Conservation (phyloP, 345 rosid species). For the Firmiana major region DNA sequence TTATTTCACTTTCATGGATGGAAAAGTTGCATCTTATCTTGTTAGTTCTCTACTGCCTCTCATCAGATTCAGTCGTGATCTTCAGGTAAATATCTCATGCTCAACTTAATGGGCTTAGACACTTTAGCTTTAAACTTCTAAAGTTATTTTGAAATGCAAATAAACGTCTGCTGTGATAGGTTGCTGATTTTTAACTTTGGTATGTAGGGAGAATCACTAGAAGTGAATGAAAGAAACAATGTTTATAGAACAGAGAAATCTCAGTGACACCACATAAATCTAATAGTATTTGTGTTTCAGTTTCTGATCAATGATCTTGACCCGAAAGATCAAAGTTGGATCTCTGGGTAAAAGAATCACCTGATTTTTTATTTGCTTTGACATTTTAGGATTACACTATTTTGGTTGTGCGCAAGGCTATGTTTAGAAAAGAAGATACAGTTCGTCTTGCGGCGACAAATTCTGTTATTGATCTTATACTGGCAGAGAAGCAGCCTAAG, state of each 20-base stretch:
- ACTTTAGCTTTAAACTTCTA: not conserved
- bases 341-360: not conserved
- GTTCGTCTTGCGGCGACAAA: constrained; percentile 70
- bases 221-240: not conserved
- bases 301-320: constrained; percentile 1
- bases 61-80: constrained; percentile 58
- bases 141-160: not conserved
- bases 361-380: not conserved
- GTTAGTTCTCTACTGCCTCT: constrained; percentile 67
- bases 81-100: constrained; percentile 43
- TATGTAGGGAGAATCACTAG: not conserved
- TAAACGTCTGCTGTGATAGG: not conserved
- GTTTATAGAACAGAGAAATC: not conserved
- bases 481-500: constrained; percentile 64
- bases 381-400: constrained; percentile 56
- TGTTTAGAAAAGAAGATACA: constrained; percentile 76
- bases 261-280: not conserved
- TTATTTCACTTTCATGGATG: constrained; percentile 24
- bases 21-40: constrained; percentile 53
- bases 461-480: constrained; percentile 53
- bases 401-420: constrained; percentile 79
- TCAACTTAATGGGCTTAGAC: not conserved
- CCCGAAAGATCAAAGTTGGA: not conserved
- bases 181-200: no score
- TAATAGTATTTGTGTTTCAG: not conserved